Percentiles rank a stretch among this genome's conserved stretches.
Conservation (phyloP, 352 stramenopile genomes). For the Phytophthora podocarpi region DNA sequence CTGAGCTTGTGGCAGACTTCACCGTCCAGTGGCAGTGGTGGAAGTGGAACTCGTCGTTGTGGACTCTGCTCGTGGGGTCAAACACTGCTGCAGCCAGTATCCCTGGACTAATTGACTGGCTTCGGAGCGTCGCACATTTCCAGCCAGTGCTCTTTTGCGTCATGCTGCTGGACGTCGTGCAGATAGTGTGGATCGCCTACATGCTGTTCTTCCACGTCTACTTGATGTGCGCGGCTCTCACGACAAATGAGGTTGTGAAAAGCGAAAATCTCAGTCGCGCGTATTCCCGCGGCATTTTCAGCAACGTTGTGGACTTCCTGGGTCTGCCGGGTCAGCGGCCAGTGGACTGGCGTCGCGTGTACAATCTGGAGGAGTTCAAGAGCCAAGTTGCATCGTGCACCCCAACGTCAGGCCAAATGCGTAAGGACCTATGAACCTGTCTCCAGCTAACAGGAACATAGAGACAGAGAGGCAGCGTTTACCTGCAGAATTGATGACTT, state of each 20-base stretch:
- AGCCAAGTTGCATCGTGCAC: constrained; percentile 17
- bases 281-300: constrained; percentile 63
- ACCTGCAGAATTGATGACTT: neutral
- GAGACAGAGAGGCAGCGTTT: neutral
- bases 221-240: constrained; percentile 60
- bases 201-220: constrained; percentile 73
- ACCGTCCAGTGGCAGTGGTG: constrained; percentile 40
- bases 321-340: constrained; percentile 32
- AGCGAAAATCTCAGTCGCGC: constrained; percentile 53
- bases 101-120: constrained; percentile 35
- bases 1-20: constrained; percentile 34
- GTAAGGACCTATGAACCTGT: constrained; percentile 34
- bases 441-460: neutral
- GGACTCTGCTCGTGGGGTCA: constrained; percentile 6
- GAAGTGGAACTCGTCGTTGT: constrained; percentile 33
- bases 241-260: constrained; percentile 85
- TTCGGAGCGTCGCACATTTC: constrained; percentile 66
- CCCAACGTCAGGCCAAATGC: constrained; percentile 3
- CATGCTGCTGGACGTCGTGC: constrained; percentile 52
- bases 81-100: neutral
- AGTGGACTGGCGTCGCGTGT: constrained; percentile 67
- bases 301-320: constrained; percentile 72
- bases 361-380: constrained; percentile 59
- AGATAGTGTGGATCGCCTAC: constrained; percentile 79
- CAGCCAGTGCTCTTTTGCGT: constrained; percentile 64